phyloP scores from a whole-genome alignment of 306 rosid species.

The Aeschynomene evenia region DNA sequence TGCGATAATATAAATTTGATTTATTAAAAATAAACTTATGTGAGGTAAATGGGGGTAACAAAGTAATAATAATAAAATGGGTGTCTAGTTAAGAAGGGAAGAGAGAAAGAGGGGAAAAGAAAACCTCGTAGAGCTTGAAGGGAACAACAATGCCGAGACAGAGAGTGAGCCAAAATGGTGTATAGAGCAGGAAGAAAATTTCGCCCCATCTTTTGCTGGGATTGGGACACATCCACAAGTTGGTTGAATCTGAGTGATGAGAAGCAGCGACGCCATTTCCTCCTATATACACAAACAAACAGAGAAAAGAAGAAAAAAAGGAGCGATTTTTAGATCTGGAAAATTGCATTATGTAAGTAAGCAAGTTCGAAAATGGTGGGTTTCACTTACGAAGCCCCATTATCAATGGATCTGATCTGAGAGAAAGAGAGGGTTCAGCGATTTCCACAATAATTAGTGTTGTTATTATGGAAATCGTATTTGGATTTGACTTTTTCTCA shows the following conservation, averaged over 20 bases:
- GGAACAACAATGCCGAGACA: conserved; percentile 90
- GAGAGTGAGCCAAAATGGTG: conserved; percentile 96
- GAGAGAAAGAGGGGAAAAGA: neutral
- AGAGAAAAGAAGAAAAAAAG: neutral
- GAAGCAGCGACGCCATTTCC: neutral
- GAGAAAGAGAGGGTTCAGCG: no score
- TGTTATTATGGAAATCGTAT: neutral
- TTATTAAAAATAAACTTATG: no score
- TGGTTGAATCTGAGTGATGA: conserved; percentile 26
- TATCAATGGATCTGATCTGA: neutral
- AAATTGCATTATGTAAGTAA: no score
- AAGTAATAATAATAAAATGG: no score
- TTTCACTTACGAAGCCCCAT: no score
- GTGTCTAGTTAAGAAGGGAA: no score
- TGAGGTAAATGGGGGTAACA: no score
- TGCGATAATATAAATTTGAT: no score
- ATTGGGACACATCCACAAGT: conserved; percentile 72
- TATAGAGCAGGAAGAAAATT: conserved; percentile 76
- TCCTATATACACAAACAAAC: neutral
- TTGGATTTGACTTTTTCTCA: conserved; percentile 6
- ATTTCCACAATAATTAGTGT: no score
- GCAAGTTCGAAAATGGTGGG: neutral
- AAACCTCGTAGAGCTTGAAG: conserved; percentile 80
- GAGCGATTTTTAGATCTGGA: no score
- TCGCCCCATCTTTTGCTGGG: conserved; percentile 98